phyloP scores from a whole-genome alignment of 768 basidiomycete genomes.

The Leccinum rimulosum region DNA sequence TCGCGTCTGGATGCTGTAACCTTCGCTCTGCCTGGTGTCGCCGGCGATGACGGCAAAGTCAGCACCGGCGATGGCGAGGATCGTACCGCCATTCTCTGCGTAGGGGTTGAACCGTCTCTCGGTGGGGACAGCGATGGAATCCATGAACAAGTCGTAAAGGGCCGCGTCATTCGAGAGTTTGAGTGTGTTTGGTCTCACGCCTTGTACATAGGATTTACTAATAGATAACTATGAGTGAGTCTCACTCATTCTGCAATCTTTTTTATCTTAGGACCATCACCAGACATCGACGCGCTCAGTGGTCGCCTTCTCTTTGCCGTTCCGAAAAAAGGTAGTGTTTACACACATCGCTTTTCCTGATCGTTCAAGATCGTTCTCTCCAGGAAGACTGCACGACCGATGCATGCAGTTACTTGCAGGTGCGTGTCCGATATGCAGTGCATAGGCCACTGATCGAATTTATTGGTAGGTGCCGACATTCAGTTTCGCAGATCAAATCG shows the following conservation, averaged over 20 bases:
- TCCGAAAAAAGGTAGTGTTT: slow-evolving; percentile 85
- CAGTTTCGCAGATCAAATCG: slow-evolving; percentile 86
- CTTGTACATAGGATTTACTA: too few relatives aligned
- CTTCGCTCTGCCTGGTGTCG: slow-evolving; percentile 94
- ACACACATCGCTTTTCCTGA: neutral
- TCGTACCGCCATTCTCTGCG: slow-evolving; percentile 92
- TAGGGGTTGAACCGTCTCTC: slow-evolving; percentile 83
- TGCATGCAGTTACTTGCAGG: slow-evolving; percentile 83
- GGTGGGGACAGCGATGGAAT: slow-evolving; percentile 35
- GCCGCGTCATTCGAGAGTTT: neutral
- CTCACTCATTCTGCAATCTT: neutral
- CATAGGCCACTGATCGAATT: neutral
- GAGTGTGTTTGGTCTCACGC: neutral
- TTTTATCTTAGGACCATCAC: neutral
- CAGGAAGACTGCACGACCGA: slow-evolving; percentile 89
- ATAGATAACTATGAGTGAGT: slow-evolving; percentile 22
- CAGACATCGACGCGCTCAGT: slow-evolving; percentile 74
- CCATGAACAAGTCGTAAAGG: neutral
- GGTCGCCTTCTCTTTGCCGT: slow-evolving; percentile 92
- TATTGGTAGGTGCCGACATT: slow-evolving; percentile 79
- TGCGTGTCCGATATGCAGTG: slow-evolving; percentile 29
- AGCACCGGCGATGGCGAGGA: slow-evolving; percentile 91
- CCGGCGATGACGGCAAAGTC: slow-evolving; percentile 95
- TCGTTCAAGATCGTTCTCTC: neutral
- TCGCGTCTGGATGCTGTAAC: slow-evolving; percentile 97